Percentiles rank a stretch among this genome's conserved stretches.
These are phyloP conservation scores for Limnanthes douglasii DNA, from an alignment of 345 rosid genomes.

Conservation along the genomic window DNA sequence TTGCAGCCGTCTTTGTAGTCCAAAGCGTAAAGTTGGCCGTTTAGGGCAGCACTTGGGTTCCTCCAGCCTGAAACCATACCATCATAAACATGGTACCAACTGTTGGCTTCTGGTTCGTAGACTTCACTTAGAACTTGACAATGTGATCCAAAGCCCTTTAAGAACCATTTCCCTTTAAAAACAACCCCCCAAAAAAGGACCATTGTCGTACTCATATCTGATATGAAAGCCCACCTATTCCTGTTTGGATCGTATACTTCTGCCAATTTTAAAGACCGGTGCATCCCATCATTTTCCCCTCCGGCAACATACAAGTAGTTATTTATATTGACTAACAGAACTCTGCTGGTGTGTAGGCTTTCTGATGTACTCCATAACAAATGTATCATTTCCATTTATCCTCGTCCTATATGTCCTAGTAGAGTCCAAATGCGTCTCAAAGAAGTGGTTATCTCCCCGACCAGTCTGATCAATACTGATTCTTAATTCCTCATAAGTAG, in stretches of 20 bases:
- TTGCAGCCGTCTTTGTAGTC: slow-evolving; percentile 74
- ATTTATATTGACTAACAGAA: too few relatives aligned
- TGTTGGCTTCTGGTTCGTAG: slow-evolving; percentile 40
- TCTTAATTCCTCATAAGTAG: too few relatives aligned
- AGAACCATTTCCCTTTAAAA: slow-evolving; percentile 50
- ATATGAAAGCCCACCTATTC: slow-evolving; percentile 56
- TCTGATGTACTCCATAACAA: too few relatives aligned
- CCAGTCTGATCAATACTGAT: too few relatives aligned
- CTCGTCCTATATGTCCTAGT: too few relatives aligned
- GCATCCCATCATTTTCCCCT: slow-evolving; percentile 59
- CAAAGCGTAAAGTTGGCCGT: slow-evolving; percentile 50
- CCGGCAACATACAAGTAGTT: slow-evolving; percentile 69
- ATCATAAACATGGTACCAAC: slow-evolving; percentile 47
- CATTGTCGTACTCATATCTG: slow-evolving; percentile 73
- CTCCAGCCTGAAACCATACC: slow-evolving; percentile 79
- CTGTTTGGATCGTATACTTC: slow-evolving; percentile 74
- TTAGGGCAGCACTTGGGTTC: slow-evolving; percentile 46
- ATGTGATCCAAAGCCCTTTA: slow-evolving; percentile 61
- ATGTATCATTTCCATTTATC: too few relatives aligned
- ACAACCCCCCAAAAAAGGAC: slow-evolving; percentile 66
- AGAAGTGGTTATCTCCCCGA: too few relatives aligned
- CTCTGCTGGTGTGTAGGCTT: too few relatives aligned
- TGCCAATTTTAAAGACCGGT: slow-evolving; percentile 49
- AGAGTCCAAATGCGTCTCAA: too few relatives aligned
- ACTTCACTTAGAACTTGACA: slow-evolving; percentile 54